Conservation (phyloP, 2,329 filamentous ascomycete species). For the Botrytis sinoallii region DNA sequence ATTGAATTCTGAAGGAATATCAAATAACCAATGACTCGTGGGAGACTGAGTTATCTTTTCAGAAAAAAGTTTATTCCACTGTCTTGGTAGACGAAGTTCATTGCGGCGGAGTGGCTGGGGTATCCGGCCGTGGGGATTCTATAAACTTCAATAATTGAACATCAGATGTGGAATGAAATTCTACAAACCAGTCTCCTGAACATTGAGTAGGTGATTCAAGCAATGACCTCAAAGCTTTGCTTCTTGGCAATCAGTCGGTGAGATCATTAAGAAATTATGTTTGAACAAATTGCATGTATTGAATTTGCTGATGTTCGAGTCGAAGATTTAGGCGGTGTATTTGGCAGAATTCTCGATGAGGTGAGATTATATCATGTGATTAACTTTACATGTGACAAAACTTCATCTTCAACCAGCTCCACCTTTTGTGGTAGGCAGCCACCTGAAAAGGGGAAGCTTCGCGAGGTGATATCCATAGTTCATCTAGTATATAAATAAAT, state of each 20-base stretch:
- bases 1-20: background rate
- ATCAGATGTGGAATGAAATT: background rate
- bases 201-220: background rate
- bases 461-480: background rate
- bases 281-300: background rate
- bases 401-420: background rate
- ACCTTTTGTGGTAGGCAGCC: background rate
- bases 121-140: background rate
- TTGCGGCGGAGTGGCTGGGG: background rate
- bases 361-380: background rate
- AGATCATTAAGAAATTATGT: background rate
- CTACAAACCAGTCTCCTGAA: conserved; percentile 2
- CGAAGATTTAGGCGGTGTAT: background rate
- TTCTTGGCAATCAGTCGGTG: background rate
- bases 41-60: background rate
- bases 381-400: background rate
- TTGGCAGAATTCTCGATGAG: background rate
- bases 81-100: background rate
- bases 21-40: background rate
- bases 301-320: background rate
- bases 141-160: background rate
- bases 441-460: background rate
- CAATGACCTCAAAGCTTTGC: background rate
- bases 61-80: background rate
- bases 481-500: background rate